phyloP scores from a whole-genome alignment of 2,329 filamentous ascomycete species.

The Sclerotinia glacialis region DNA sequence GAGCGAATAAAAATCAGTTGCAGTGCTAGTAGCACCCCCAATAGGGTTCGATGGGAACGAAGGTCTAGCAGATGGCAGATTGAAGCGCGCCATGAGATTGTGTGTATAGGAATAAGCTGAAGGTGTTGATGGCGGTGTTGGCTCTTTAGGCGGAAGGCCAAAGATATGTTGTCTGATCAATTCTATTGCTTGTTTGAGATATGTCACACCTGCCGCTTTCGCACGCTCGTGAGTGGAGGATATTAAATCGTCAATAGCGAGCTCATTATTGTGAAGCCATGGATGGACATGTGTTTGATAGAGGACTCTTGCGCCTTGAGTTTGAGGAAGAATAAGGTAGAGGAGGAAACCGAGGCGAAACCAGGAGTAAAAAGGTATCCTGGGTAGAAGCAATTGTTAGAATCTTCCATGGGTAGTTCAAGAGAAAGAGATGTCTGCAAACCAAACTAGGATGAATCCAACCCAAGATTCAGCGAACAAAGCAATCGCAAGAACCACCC shows the following conservation, averaged over 20 bases:
- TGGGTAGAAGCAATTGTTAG: slow-evolving; percentile 37
- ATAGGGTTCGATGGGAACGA: slow-evolving; percentile 40
- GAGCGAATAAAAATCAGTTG: slow-evolving; percentile 71
- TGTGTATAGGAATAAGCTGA: slow-evolving; percentile 66
- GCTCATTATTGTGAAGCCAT: slow-evolving; percentile 82
- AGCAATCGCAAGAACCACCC: slow-evolving; percentile 83
- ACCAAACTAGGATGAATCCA: slow-evolving; percentile 82
- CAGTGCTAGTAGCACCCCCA: slow-evolving; percentile 45
- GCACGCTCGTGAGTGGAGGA: slow-evolving; percentile 74
- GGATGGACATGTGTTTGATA: slow-evolving; percentile 86
- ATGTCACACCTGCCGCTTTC: slow-evolving; percentile 71
- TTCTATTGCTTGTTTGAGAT: slow-evolving; percentile 69
- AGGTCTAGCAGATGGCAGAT: slow-evolving; percentile 68
- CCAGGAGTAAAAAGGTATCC: slow-evolving; percentile 92
- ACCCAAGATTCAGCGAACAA: slow-evolving; percentile 84
- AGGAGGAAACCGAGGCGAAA: slow-evolving; percentile 81
- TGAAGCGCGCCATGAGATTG: slow-evolving; percentile 79
- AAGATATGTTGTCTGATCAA: slow-evolving; percentile 72
- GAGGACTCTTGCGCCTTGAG: slow-evolving; percentile 83
- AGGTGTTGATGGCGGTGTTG: slow-evolving; percentile 46
- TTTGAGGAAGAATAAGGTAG: slow-evolving; percentile 95
- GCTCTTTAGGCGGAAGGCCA: slow-evolving; percentile 63
- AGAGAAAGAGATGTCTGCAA: slow-evolving; percentile 30
- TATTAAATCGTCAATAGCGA: slow-evolving; percentile 87
- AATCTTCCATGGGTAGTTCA: not conserved